Evolutionary conservation across 352 stramenopile species (phyloP).

Genomic region (Phytophthora macrochlamydospora): DNA sequence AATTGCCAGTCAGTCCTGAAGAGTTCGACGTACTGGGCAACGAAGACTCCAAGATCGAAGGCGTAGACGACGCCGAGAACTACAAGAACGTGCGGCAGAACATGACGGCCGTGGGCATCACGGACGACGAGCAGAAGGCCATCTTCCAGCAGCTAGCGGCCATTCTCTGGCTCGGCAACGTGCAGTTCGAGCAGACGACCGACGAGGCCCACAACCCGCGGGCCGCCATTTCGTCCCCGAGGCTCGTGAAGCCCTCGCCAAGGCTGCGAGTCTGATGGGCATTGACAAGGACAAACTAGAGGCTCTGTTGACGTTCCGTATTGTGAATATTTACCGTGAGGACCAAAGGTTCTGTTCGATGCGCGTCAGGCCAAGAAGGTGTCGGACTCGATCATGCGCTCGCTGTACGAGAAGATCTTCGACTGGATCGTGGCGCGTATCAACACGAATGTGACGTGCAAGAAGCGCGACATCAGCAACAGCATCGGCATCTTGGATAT

Average conservation of each 20-base stretch:
- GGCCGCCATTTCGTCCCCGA: conserved; percentile 61
- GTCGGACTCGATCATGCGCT: conserved; percentile 84
- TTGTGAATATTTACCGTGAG: conserved; percentile 80
- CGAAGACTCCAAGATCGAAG: conserved; percentile 69
- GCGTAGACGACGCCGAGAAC: conserved; percentile 77
- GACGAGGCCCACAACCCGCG: conserved; percentile 80
- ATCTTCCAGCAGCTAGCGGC: conserved; percentile 84
- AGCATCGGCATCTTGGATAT: conserved; percentile 91
- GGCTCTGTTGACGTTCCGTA: conserved; percentile 76
- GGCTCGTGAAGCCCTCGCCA: conserved; percentile 58
- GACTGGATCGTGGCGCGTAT: conserved; percentile 88
- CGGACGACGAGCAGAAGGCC: conserved; percentile 63
- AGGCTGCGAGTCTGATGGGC: conserved; percentile 64
- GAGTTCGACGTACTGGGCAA: conserved; percentile 78
- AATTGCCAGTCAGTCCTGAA: conserved; percentile 49
- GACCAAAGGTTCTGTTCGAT: conserved; percentile 83
- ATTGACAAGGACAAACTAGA: conserved; percentile 69
- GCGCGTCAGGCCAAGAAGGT: conserved; percentile 82
- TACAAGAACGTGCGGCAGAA: conserved; percentile 65
- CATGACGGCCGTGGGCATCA: conserved; percentile 75
- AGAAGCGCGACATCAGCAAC: conserved; percentile 64
- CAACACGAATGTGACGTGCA: conserved; percentile 84
- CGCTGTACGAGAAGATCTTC: conserved; percentile 91
- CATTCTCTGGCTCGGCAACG: conserved; percentile 87
- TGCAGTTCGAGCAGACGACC: conserved; percentile 76